Base-by-base conservation (phyloP, 352 stramenopile genomes). In the Phytophthora melonis region DNA sequence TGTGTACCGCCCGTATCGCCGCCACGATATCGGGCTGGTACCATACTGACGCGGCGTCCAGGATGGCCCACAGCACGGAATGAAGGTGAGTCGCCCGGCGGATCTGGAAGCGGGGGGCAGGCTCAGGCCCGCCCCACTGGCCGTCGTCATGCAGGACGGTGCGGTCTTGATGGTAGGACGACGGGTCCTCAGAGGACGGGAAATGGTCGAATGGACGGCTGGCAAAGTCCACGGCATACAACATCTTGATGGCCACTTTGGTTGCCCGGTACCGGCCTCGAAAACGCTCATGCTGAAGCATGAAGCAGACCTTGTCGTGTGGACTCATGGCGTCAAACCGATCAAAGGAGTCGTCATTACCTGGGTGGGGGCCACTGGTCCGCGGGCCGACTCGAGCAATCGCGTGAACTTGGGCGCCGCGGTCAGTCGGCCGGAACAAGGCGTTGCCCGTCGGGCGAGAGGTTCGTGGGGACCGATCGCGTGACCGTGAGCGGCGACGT, bases 241-340 rank as follows among this genome's bases (percentile, higher is more conserved):
- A 3, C 68, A 70, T 74, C 54, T 66, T 74, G 68, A 25, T 47
- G 0, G 55, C 58, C 0, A 74, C 45, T 23, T 70, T 74, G 10
- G 55, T 66, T 23, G 61, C 60, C 1, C 60, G 45, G 13, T 66
- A 70, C 0, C 23, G 32, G n/a, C 2, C 7, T 1, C 23, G 45
- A 32, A 56, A 70, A 11, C 47, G 53, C n/a, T 74, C 67, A 21
- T 34, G 32, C 5, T 62, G 60, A 34, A 70, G 34, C 30, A 70
- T 63, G 67, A 7, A 74, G 36, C n/a, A n/a, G n/a, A n/a, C n/a
- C n/a, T n/a, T n/a, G n/a, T n/a, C n/a, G n/a, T n/a, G n/a, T n/a
- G n/a, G n/a, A n/a, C n/a, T n/a, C n/a, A n/a, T n/a, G n/a, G n/a
- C n/a, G n/a, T n/a, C n/a, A n/a, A n/a, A n/a, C n/a, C n/a, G n/a